Evolutionary conservation across 352 stramenopile genomes (phyloP), one percentile per base, ranked within the genome.

Genomic region (Pilasporangium apinafurcum): DNA sequence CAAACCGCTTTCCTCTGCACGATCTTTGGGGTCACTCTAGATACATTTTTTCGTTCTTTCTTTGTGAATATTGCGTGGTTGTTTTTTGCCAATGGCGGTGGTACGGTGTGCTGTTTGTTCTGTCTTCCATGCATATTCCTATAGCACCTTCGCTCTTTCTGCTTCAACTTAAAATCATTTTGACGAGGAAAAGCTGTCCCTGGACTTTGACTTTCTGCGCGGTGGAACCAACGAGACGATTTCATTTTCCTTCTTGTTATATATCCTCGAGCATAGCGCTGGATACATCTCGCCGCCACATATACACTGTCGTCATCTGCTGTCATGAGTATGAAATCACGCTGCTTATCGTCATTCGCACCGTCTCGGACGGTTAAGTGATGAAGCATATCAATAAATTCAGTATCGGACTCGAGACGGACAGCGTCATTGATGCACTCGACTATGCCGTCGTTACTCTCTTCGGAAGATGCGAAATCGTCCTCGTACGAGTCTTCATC

Each of bases 301-400:
- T n/a, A n/a, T n/a, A n/a, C 53, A 13, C n/a, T 20, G 8, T 6
- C 12, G 32, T 56, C 21, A 3, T 37, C 34, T 44, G 59, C 46
- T 16, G 13, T 25, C 29, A 40, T n/a, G 1, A 25, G 10, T 46
- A 2, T 14, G 25, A 16, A 9, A 10, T 44, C 25, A 1, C 8
- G 14, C 1, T 22, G 26, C 14, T 43, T 7, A n/a, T 4, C 5
- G 6, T 37, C 16, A 20, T 16, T 2, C 2, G 13, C n/a, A 24
- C 39, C n/a, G 4, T 59, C 31, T 22, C 50, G 24, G 14, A 32
- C 22, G 8, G 60, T 46, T 16, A 56, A 39, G 3, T 44, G 38
- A 10, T 65, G 56, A 13, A 77, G 31, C 37, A 79, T 56, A n/a
- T 75, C 63, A 16, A 75, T 68, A 33, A 79, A 35, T 9, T 79